Conservation (phyloP, 2,329 filamentous ascomycete species). For the Penicillium crustosum region DNA sequence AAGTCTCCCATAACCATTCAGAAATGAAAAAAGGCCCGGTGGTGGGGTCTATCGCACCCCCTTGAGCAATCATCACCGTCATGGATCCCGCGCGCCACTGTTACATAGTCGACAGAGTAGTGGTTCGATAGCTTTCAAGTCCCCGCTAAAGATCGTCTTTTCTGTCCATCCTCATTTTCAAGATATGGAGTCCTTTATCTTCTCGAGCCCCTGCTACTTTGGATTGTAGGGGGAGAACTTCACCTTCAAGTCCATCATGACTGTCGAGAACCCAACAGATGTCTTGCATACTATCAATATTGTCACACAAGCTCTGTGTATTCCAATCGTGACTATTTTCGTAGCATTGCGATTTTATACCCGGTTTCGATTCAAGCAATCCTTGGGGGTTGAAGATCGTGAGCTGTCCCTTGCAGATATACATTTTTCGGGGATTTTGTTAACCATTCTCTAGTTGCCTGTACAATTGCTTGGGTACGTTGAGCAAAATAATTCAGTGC, state of each 20-base stretch:
- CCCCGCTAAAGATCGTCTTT: background rate
- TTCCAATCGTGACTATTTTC: conserved; percentile 35
- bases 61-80: conserved; percentile 5
- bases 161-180: conserved; percentile 7
- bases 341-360: conserved; percentile 34
- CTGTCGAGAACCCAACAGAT: conserved; percentile 26
- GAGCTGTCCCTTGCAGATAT: conserved; percentile 9
- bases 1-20: conserved; percentile 11
- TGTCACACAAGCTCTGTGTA: conserved; percentile 39
- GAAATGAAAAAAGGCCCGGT: background rate
- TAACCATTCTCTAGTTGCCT: conserved; percentile 22
- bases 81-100: background rate
- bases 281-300: conserved; percentile 34
- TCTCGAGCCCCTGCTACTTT: background rate
- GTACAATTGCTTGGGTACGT: conserved; percentile 21
- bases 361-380: conserved; percentile 34
- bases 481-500: background rate
- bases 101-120: background rate
- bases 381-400: conserved; percentile 37
- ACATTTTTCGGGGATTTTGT: background rate
- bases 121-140: conserved; percentile 3
- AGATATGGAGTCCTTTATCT: conserved; percentile 2
- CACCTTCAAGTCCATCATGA: conserved; percentile 18
- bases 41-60: conserved; percentile 3
- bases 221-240: background rate